Percentiles rank a stretch among this genome's conserved stretches.
Evolutionary conservation across 352 stramenopile species (phyloP).

Genomic region (Globisporangium echinulatum): DNA sequence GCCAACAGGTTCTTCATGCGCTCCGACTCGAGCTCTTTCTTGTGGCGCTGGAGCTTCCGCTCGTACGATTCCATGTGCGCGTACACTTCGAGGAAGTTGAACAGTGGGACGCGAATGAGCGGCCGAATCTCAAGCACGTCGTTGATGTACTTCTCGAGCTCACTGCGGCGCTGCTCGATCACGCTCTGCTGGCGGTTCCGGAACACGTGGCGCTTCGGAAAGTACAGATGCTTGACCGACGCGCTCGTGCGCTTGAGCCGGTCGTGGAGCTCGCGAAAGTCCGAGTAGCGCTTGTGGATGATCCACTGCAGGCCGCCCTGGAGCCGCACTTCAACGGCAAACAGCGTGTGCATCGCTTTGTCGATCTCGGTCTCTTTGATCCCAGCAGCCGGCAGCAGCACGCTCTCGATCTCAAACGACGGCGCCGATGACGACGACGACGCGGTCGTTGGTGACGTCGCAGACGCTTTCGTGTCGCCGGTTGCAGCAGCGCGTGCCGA

Average conservation of each 20-base stretch:
- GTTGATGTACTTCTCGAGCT: constrained; percentile 87
- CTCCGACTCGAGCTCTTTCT: constrained; percentile 84
- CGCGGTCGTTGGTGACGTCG: constrained; percentile 28
- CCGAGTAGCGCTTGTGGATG: constrained; percentile 86
- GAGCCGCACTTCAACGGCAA: constrained; percentile 72
- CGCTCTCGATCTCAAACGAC: constrained; percentile 82
- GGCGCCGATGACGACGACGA: constrained; percentile 29
- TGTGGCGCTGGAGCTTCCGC: constrained; percentile 74
- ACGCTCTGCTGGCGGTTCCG: constrained; percentile 78
- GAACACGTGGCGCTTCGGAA: constrained; percentile 85
- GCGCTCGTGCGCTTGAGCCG: constrained; percentile 71
- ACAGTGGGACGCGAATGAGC: constrained; percentile 78
- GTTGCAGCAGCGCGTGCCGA: constrained; percentile 31
- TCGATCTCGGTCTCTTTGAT: constrained; percentile 81
- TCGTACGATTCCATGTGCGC: constrained; percentile 85
- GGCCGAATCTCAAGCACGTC: constrained; percentile 76
- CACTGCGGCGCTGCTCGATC: constrained; percentile 78
- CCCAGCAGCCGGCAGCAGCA: constrained; percentile 53
- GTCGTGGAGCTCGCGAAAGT: constrained; percentile 85
- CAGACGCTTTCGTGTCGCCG: constrained; percentile 15
- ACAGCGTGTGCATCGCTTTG: constrained; percentile 76
- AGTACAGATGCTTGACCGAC: constrained; percentile 73
- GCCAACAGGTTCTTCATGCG: constrained; percentile 84
- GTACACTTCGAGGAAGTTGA: constrained; percentile 87
- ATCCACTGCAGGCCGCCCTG: constrained; percentile 82